Percentiles rank a stretch among this genome's conserved stretches.
Conservation (phyloP, 495 filamentous ascomycete species). For the Aspergillus avenaceus region DNA sequence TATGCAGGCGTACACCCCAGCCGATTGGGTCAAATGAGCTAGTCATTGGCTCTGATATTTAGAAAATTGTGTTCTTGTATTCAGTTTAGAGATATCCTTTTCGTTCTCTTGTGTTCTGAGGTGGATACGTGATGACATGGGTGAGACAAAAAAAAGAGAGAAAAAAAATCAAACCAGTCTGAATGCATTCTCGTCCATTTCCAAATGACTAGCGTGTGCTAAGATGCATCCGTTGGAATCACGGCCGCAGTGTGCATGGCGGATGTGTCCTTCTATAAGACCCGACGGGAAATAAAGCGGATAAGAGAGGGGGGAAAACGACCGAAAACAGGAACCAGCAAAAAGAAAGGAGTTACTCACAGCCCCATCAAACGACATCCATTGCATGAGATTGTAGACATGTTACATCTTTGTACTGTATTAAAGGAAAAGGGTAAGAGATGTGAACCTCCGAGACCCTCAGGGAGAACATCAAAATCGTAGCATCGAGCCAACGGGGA, state of each 20-base stretch:
- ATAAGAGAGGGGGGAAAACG: neutral
- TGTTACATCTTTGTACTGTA: conserved; percentile 29
- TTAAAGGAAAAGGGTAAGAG: conserved; percentile 14
- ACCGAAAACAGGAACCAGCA: neutral
- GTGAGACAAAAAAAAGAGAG: neutral
- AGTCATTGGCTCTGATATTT: neutral
- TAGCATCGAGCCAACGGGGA: conserved; percentile 13
- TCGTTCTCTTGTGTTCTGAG: conserved; percentile 8
- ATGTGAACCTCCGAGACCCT: neutral
- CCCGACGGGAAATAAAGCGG: neutral
- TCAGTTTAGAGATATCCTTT: conserved; percentile 15
- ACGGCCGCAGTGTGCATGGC: neutral
- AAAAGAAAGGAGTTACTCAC: neutral
- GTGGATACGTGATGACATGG: neutral
- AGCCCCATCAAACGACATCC: conserved; percentile 11
- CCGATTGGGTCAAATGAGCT: conserved; percentile 46
- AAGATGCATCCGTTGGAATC: neutral
- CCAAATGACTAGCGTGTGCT: conserved; percentile 1
- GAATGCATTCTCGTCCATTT: neutral
- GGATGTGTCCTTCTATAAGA: neutral
- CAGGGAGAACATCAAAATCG: conserved; percentile 11
- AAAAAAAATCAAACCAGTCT: neutral
- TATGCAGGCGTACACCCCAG: conserved; percentile 56
- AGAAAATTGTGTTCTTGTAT: conserved; percentile 3
- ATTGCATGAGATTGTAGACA: conserved; percentile 22